These are phyloP conservation scores for Pseudoperonospora humuli DNA, from an alignment of 352 stramenopile genomes.

Conservation along the genomic window DNA sequence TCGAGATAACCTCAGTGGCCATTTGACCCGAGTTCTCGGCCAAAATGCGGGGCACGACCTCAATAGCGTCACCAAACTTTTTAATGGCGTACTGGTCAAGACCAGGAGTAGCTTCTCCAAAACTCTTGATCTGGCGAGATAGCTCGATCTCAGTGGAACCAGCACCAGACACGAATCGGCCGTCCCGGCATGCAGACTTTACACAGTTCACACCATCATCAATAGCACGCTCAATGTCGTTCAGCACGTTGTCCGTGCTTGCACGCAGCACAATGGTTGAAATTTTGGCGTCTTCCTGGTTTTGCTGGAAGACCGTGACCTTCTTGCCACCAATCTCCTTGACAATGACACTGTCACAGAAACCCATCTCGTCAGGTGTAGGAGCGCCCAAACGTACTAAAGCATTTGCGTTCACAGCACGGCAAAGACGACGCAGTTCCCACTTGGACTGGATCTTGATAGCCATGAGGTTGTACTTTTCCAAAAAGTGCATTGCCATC, in stretches of 20 bases:
- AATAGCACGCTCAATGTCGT: slow-evolving; percentile 97
- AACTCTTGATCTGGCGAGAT: slow-evolving; percentile 89
- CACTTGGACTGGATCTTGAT: slow-evolving; percentile 98
- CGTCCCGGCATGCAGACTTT: slow-evolving; percentile 92
- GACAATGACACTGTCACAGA: slow-evolving; percentile 88
- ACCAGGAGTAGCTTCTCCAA: slow-evolving; percentile 92
- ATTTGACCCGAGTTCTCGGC: slow-evolving; percentile 97
- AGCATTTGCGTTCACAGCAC: slow-evolving; percentile 94
- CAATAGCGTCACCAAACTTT: slow-evolving; percentile 97
- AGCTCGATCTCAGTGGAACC: slow-evolving; percentile 96
- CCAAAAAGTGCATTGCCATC: slow-evolving; percentile 99
- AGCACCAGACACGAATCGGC: slow-evolving; percentile 90
- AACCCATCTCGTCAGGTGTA: slow-evolving; percentile 98
- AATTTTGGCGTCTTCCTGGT: slow-evolving; percentile 92
- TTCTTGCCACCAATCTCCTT: slow-evolving; percentile 95
- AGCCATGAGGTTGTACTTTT: slow-evolving; percentile 96
- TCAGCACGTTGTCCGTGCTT: slow-evolving; percentile 95
- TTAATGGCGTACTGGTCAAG: slow-evolving; percentile 99
- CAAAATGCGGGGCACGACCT: slow-evolving; percentile 96
- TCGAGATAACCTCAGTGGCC: slow-evolving; percentile 90
- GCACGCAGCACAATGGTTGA: slow-evolving; percentile 93
- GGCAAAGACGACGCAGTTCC: slow-evolving; percentile 96
- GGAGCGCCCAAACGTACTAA: slow-evolving; percentile 94
- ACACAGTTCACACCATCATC: slow-evolving; percentile 97
- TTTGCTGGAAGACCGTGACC: slow-evolving; percentile 94